Conservation (phyloP, 2,329 filamentous ascomycete genomes). For the Simplicillium aogashimaense region DNA sequence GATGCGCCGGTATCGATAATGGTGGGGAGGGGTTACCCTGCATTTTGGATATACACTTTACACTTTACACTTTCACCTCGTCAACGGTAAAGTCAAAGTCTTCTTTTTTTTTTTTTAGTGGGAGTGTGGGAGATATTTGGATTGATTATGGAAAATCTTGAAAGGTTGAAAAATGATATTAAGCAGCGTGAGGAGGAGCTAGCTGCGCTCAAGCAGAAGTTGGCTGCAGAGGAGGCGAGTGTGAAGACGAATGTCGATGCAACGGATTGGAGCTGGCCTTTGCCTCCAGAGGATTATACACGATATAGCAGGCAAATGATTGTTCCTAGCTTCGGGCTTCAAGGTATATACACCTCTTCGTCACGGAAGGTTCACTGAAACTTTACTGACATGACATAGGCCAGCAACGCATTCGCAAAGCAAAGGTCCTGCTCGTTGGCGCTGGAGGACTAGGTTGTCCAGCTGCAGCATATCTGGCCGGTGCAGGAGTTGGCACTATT, state of each 20-base stretch:
- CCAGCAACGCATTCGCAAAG: constrained; percentile 61
- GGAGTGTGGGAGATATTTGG: neutral
- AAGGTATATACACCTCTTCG: constrained; percentile 38
- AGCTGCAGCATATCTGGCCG: constrained; percentile 84
- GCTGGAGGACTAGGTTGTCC: constrained; percentile 87
- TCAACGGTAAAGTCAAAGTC: too few species aligned
- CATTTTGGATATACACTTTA: too few species aligned
- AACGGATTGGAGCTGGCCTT: constrained; percentile 50
- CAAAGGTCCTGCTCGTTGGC: constrained; percentile 72
- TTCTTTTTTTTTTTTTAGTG: too few species aligned
- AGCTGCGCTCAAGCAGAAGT: constrained; percentile 29
- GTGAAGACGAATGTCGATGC: constrained; percentile 3
- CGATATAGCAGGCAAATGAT: constrained; percentile 90
- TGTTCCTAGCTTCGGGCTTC: constrained; percentile 68
- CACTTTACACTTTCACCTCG: too few species aligned
- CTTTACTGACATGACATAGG: constrained; percentile 34
- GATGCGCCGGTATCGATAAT: too few species aligned
- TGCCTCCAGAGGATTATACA: constrained; percentile 64
- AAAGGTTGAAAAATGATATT: constrained; percentile 37
- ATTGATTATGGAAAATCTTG: constrained; percentile 26
- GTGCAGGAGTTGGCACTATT: constrained; percentile 74
- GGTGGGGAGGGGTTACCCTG: too few species aligned
- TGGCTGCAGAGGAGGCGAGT: constrained; percentile 28
- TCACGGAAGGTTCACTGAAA: too few species aligned
- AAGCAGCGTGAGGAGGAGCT: constrained; percentile 37